Base-by-base conservation (phyloP, 1,284 basidiomycete genomes). In the Ganoderma multipileum region DNA sequence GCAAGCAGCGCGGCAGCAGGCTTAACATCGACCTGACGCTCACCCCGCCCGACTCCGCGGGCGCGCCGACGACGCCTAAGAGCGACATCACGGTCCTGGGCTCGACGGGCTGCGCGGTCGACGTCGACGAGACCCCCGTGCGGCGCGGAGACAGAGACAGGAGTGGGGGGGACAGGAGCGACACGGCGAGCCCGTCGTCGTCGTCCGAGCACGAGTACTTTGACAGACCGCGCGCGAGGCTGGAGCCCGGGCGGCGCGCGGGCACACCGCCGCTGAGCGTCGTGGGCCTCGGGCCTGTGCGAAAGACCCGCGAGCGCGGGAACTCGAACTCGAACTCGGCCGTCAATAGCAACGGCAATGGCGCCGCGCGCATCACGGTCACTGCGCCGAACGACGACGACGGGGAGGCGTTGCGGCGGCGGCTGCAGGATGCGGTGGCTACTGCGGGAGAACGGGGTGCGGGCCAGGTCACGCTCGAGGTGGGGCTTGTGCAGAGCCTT, bases 401-500 rank as follows among this genome's bases (percentile, higher is more conserved):
- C 11, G 72, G 71, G 8, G 87, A 90, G 63, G 72, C 86, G 47
- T 83, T 91, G 3, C 73, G 84, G 33, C 78, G 81, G 61, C 81
- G 86, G 58, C 79, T 95, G 64, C 87, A 87, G 71, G 88, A 92
- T 72, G 84, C 89, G 16, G 78, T 95, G 50, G 80, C 85, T 2
- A 86, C 90, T 68, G 90, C 93, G 9, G 88, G 85, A 70, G 88
- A 90, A 60, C 85, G 87, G 63, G 88, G 88, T 3, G 84, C 85
- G 14, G 85, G 87, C 63, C 89, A 90, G 64, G 83, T 97, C 44
- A 88, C 87, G 74, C 83, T 98, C 50, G 95, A 97, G 74, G 84
- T 89, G 33, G 85, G 82, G 58, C 89, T 97, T 68, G 84, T 97
- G 28, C 91, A 93, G 76, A 87, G 88, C 16, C 87, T 97, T 23